Base-by-base conservation (phyloP, 164 flowering plant genomes). In the Nymphaea thermarum region DNA sequence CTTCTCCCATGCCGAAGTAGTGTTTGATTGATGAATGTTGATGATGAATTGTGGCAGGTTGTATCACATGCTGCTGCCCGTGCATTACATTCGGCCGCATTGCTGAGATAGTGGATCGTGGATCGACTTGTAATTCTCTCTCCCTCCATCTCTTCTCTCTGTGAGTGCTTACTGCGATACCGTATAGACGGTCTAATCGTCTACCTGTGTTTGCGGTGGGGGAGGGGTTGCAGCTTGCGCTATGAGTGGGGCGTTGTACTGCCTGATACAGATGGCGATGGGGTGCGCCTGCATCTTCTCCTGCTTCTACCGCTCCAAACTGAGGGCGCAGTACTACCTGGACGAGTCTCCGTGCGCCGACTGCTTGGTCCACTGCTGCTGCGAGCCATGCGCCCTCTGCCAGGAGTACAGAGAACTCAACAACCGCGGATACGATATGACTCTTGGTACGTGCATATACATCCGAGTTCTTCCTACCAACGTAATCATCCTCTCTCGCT, bases 61-160 rank as follows among this genome's bases (percentile, higher is more conserved):
- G 86, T 75, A 60, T 85, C 61, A 84, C 92, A 17, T 76, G 73
- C 45, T 82, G 82, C 81, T 85, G 86, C 66, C 91, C 91, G 10
- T 83, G 88, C 36, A 67, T 87, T 16, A 66, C 91, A 5, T 83
- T 85, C 17, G 91, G 88, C 17, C 82, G 79, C 42, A 79, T 87
- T 6, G 86, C 85, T 6, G 87, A 85, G 70, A 80, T 73, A 15
- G 66, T 66, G 42, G 75, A 73, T 44, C 68, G 72, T 41, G 76
- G 74, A 63, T 63, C 67, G 1, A 63, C 70, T 3, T 72, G 70
- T 72, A 64, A 71, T 66, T 18, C 43, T 62, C 66, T 60, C 36
- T 68, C 43, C 12, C 55, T 47, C 70, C 10, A 12, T 62, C 66
- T 60, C 36, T 68, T 25, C 42, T 42, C 36, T 60, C 4, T 53